Conservation (phyloP, 2,329 filamentous ascomycete genomes). For the Paraphoma chrysanthemicola region DNA sequence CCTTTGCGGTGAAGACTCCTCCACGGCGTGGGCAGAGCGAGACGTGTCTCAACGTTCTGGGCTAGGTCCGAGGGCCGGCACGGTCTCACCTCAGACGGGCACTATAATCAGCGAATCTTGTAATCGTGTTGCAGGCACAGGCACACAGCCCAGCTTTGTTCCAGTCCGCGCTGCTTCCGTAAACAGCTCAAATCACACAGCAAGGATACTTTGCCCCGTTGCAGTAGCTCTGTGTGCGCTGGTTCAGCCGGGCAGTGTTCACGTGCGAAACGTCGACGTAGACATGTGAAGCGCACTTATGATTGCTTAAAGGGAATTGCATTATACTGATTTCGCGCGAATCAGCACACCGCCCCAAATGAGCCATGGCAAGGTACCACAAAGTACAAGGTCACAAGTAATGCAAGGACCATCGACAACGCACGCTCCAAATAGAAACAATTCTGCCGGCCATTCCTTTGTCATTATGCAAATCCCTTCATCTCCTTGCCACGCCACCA, state of each 20-base stretch:
- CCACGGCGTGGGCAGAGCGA: not conserved
- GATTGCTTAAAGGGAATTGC: too few relatives aligned
- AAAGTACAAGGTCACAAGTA: too few relatives aligned
- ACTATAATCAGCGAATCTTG: not conserved
- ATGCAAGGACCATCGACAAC: too few relatives aligned
- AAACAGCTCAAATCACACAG: not conserved
- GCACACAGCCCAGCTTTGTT: not conserved
- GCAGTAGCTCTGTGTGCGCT: not conserved
- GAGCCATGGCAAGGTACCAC: too few relatives aligned
- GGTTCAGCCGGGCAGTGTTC: not conserved
- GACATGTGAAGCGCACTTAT: not conserved
- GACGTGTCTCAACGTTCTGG: slow-evolving; percentile 1
- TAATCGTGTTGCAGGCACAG: not conserved
- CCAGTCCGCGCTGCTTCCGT: not conserved
- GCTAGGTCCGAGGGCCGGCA: slow-evolving; percentile 10
- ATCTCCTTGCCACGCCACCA: slow-evolving; percentile 3
- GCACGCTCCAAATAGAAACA: too few relatives aligned
- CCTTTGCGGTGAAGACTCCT: not conserved
- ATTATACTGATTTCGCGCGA: too few relatives aligned
- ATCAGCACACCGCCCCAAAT: too few relatives aligned
- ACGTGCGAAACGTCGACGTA: not conserved
- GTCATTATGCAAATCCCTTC: not conserved
- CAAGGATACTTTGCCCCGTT: not conserved
- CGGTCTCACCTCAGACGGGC: slow-evolving; percentile 17
- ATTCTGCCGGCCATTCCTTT: not conserved